Evolutionary conservation across 2,329 filamentous ascomycete genomes (phyloP).

Genomic region (Tolypocladium nubicola): DNA sequence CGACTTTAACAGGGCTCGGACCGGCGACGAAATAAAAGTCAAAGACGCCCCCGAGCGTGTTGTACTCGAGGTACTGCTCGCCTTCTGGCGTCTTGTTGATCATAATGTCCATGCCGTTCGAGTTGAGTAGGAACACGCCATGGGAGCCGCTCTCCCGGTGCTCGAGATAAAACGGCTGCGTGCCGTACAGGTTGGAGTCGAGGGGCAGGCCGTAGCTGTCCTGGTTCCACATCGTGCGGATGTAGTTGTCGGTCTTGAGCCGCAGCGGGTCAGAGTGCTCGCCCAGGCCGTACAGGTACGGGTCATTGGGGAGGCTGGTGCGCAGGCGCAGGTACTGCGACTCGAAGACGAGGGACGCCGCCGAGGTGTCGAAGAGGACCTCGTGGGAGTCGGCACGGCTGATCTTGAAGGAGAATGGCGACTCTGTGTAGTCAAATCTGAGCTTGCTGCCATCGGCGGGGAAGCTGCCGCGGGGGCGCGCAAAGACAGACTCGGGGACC

Average conservation of each 20-base stretch:
- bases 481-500: constrained; percentile 58
- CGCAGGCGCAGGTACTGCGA: constrained; percentile 66
- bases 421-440: constrained; percentile 28
- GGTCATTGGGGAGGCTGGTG: constrained; percentile 56
- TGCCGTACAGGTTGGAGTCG: constrained; percentile 62
- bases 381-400: constrained; percentile 26
- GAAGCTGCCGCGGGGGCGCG: constrained; percentile 30
- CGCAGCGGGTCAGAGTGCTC: constrained; percentile 65
- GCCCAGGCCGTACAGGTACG: constrained; percentile 68
- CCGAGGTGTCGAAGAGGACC: constrained; percentile 61
- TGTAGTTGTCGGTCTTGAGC: constrained; percentile 51
- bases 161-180: constrained; percentile 70
- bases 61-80: constrained; percentile 69
- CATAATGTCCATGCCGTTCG: constrained; percentile 65
- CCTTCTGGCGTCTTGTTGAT: constrained; percentile 49
- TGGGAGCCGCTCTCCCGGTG: constrained; percentile 39
- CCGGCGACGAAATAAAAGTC: constrained; percentile 75
- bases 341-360: constrained; percentile 59
- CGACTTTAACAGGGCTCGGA: constrained; percentile 56
- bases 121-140: constrained; percentile 67
- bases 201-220: constrained; percentile 54
- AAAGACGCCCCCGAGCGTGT: constrained; percentile 65
- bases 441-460: constrained; percentile 28
- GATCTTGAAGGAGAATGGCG: constrained; percentile 60
- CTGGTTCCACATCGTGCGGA: constrained; percentile 58